Percentiles rank a stretch among this genome's conserved stretches.
These are phyloP conservation scores for Solanum corneliomulleri DNA, from an alignment of 257 asterid species.

Conservation along the genomic window DNA sequence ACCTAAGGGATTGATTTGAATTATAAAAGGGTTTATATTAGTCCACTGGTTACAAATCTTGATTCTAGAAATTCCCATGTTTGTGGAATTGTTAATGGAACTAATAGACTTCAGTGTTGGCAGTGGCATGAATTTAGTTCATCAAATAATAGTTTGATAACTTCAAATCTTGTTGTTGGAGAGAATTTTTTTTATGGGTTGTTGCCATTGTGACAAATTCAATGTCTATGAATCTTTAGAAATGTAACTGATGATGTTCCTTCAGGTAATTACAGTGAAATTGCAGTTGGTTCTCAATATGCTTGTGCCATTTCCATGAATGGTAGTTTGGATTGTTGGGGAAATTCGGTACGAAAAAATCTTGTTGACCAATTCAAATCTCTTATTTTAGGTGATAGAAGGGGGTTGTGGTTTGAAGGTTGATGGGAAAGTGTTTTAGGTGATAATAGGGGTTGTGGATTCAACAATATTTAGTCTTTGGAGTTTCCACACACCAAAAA, in stretches of 20 bases:
- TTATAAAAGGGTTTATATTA: slow-evolving; percentile 39
- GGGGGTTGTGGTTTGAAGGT: slow-evolving; percentile 38
- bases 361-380: slow-evolving; percentile 41
- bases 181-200: slow-evolving; percentile 61
- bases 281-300: too few relatives aligned
- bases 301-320: neutral
- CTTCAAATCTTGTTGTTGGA: slow-evolving; percentile 55
- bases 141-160: neutral
- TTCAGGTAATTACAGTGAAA: slow-evolving; percentile 10
- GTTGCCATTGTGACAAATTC: slow-evolving; percentile 15
- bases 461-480: neutral
- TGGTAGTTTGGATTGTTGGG: slow-evolving; percentile 70
- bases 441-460: too few relatives aligned
- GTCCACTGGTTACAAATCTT: slow-evolving; percentile 33
- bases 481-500: neutral
- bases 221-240: slow-evolving; percentile 33
- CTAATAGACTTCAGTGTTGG: slow-evolving; percentile 44
- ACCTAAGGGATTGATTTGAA: slow-evolving; percentile 7
- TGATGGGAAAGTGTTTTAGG: slow-evolving; percentile 19
- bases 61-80: slow-evolving; percentile 46
- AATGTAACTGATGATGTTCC: slow-evolving; percentile 20
- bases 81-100: slow-evolving; percentile 38
- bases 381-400: slow-evolving; percentile 41
- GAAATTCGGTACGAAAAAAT: slow-evolving; percentile 23
- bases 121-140: slow-evolving; percentile 19